These are phyloP conservation scores for Hypoxylon perforatum DNA, from an alignment of 495 filamentous ascomycete genomes.

Conservation along the genomic window DNA sequence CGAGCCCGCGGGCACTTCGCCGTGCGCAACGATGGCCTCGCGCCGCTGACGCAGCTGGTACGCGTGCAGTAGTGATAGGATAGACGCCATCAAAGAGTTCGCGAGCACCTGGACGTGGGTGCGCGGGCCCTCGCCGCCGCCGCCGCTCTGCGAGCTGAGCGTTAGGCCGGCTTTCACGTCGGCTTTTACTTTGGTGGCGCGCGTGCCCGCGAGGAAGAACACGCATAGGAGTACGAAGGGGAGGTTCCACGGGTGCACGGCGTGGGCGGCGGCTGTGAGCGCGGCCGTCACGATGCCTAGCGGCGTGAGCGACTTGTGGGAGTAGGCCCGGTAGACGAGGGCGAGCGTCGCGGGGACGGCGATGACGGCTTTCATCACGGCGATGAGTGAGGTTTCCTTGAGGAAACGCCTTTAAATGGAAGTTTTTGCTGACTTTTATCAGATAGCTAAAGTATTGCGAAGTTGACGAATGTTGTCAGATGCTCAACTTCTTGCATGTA, in stretches of 20 bases:
- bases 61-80: constrained; percentile 77
- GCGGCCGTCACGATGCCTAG: constrained; percentile 74
- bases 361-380: constrained; percentile 74
- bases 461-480: too few relatives aligned
- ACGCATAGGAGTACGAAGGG: constrained; percentile 83
- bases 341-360: constrained; percentile 71
- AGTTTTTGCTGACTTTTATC: background rate
- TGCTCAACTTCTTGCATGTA: background rate
- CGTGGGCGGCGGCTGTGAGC: constrained; percentile 81
- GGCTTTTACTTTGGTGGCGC: constrained; percentile 88
- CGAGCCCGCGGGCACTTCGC: constrained; percentile 42
- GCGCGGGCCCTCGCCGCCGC: constrained; percentile 81
- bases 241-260: constrained; percentile 89
- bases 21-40: constrained; percentile 37
- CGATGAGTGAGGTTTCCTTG: background rate
- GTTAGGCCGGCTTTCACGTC: constrained; percentile 85
- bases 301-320: constrained; percentile 80
- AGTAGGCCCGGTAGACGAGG: constrained; percentile 76
- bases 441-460: too few relatives aligned
- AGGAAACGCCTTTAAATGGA: too few relatives aligned
- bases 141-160: constrained; percentile 73
- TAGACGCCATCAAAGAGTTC: constrained; percentile 82
- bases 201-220: constrained; percentile 88
- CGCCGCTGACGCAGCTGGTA: constrained; percentile 66
- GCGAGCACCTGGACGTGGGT: constrained; percentile 91